Percentiles rank a stretch among this genome's conserved stretches.
Conservation (phyloP, 2,329 filamentous ascomycete species). For the Rutstroemia sp. region DNA sequence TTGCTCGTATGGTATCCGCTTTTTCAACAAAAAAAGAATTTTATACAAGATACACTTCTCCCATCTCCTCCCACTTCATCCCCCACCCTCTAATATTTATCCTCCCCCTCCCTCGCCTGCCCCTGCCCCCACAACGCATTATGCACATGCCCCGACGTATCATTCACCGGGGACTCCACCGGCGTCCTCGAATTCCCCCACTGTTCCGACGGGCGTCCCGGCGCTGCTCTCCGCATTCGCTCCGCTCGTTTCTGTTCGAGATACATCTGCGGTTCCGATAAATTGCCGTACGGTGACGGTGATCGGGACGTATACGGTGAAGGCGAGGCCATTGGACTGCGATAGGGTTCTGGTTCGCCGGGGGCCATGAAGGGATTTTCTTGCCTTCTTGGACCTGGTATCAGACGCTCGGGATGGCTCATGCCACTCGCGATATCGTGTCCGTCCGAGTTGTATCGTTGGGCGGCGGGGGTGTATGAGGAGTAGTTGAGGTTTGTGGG, state of each 20-base stretch:
- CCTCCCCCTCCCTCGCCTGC: not conserved
- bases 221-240: conserved; percentile 8
- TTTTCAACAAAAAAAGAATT: not conserved
- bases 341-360: conserved; percentile 17
- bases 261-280: conserved; percentile 15
- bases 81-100: not conserved
- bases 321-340: conserved; percentile 13
- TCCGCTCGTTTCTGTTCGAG: conserved; percentile 15
- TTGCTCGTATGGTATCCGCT: too few species aligned
- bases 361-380: conserved; percentile 18
- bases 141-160: not conserved
- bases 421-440: conserved; percentile 20
- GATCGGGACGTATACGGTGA: conserved; percentile 6
- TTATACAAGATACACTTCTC: conserved; percentile 3
- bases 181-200: not conserved
- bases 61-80: not conserved
- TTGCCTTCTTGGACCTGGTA: conserved; percentile 9
- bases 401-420: conserved; percentile 14
- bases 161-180: not conserved
- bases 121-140: conserved; percentile 4
- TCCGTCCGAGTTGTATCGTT: conserved; percentile 25
- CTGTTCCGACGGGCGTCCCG: not conserved
- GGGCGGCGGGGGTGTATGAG: conserved; percentile 23
- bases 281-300: not conserved
- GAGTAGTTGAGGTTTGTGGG: conserved; percentile 15